Evolutionary conservation across 805 yeast species (phyloP).

Genomic region (Saccharomycopsis oosterbeekiorum): DNA sequence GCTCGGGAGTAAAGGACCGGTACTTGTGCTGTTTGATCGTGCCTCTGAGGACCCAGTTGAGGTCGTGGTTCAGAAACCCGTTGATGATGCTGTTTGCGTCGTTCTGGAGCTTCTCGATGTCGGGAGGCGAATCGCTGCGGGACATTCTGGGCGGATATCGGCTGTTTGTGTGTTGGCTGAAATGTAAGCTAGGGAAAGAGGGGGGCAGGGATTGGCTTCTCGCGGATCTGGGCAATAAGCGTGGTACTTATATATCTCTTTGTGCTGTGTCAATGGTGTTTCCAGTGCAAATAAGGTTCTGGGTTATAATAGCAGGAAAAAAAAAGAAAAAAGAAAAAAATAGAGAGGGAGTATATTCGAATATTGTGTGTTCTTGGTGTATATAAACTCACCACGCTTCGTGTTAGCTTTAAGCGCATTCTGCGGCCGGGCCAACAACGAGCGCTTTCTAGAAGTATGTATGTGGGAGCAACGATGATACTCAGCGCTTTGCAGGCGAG

Average conservation of each 20-base stretch:
- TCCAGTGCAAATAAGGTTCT: background rate
- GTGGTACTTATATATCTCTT: too few relatives aligned
- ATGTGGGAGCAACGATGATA: too few relatives aligned
- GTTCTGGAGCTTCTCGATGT: slow-evolving; percentile 9
- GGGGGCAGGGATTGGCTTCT: too few relatives aligned
- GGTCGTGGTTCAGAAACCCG: slow-evolving; percentile 34
- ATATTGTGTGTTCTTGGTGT: background rate
- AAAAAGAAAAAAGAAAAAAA: too few relatives aligned
- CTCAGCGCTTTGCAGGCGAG: too few relatives aligned
- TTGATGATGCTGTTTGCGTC: slow-evolving; percentile 7
- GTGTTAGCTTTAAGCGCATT: background rate
- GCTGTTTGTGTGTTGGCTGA: too few relatives aligned
- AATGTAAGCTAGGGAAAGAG: too few relatives aligned
- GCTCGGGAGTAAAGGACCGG: slow-evolving; percentile 3
- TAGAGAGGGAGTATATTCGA: background rate
- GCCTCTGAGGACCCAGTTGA: slow-evolving; percentile 43
- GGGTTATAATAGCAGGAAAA: background rate
- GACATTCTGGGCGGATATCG: too few relatives aligned
- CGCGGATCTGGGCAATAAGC: too few relatives aligned
- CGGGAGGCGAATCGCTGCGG: background rate
- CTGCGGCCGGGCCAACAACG: too few relatives aligned
- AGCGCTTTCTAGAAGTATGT: too few relatives aligned
- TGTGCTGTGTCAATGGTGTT: too few relatives aligned
- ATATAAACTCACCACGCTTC: background rate
- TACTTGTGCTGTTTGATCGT: slow-evolving; percentile 17